phyloP scores from a whole-genome alignment of 805 yeast genomes.

The Yamadazyma tumulicola region DNA sequence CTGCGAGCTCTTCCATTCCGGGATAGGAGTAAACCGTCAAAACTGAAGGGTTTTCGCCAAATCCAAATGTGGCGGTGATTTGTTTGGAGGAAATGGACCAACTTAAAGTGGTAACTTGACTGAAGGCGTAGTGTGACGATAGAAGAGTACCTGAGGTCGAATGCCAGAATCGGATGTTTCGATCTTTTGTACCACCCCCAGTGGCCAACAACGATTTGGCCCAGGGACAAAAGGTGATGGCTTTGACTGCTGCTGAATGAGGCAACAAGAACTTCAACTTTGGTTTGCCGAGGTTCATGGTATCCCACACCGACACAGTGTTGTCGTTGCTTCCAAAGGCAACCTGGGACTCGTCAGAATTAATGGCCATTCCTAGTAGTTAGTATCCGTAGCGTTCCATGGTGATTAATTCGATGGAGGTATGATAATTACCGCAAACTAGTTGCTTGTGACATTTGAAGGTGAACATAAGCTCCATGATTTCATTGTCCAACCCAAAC shows the following conservation, averaged over 20 bases:
- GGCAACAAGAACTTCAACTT: constrained; percentile 45
- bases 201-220: constrained; percentile 74
- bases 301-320: constrained; percentile 73
- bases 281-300: constrained; percentile 26
- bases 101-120: constrained; percentile 74
- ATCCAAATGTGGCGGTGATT: constrained; percentile 79
- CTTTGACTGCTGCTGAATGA: constrained; percentile 87
- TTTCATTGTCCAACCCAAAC: constrained; percentile 24
- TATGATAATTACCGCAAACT: constrained; percentile 32
- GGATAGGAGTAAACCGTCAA: constrained; percentile 69
- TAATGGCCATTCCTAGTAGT: constrained; percentile 55
- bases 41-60: constrained; percentile 57
- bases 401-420: background rate
- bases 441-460: constrained; percentile 32
- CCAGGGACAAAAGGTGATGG: constrained; percentile 91
- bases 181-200: constrained; percentile 86
- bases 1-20: constrained; percentile 42
- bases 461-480: constrained; percentile 9
- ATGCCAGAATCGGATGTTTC: constrained; percentile 85
- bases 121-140: constrained; percentile 51
- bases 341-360: constrained; percentile 48
- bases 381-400: constrained; percentile 14
- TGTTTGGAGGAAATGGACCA: constrained; percentile 71
- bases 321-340: constrained; percentile 89
- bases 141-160: constrained; percentile 71